Base-by-base conservation (phyloP, 2,329 filamentous ascomycete species). In the Fusarium sp. region DNA sequence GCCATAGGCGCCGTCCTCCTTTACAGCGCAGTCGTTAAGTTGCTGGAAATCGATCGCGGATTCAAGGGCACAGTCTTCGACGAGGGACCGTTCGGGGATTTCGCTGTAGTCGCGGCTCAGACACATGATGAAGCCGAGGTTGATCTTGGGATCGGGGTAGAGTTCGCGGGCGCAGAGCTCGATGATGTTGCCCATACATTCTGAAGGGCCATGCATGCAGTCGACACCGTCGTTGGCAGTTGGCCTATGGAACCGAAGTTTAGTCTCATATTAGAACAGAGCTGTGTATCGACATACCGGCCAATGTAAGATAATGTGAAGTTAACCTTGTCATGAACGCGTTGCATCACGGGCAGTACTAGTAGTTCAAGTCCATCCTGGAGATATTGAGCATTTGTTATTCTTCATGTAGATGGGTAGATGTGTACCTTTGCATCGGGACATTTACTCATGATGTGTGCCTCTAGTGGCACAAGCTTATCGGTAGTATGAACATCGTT, bases 361-460 rank as follows among this genome's bases (percentile, higher is more conserved):
- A 99, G 84, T 66, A 94, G 85, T 69, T 90, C 89, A 25, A 99
- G 85, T 78, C 95, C 98, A 79, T 94, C 92, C 85, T 88, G 66
- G 19, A 52, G 31, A n/a, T 35, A 29, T 61, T 77, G 46, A 77
- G 58, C 21, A 59, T 18, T 46, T 37, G 62, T 23, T 33, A 35
- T 16, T 39, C 16, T 12, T 44, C 33, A 45, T 21, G 21, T 37
- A 7, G 19, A 44, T 41, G 16, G n/a, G 49, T 8, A 37, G 42
- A 33, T 68, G 8, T 83, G 16, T 78, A 89, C 87, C 80, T 87
- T 88, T 5, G 96, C 94, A 82, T 99, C 96, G 1, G 95, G 95
- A 78, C 96, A 99, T 86, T 98, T 98, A 83, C 91, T 93, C 92
- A 98, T 99, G 76, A 98, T 96, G 81, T 98, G 95, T 62, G 94